Conservation (phyloP, 352 stramenopile species). For the Phytophthora sp. region DNA sequence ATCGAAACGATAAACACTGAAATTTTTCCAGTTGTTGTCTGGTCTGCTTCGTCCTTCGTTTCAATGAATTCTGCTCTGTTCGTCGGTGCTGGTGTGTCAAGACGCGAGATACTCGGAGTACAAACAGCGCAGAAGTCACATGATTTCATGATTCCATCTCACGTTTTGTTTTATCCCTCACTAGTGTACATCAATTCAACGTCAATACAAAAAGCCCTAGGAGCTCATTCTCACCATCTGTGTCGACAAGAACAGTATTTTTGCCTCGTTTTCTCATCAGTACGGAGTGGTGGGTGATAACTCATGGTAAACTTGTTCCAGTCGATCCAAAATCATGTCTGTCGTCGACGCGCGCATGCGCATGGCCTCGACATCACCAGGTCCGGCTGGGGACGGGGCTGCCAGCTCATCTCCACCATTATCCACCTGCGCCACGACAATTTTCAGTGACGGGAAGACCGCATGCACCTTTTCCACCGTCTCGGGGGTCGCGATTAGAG, state of each 20-base stretch:
- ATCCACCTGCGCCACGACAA: conserved; percentile 44
- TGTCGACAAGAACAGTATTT: background rate
- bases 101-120: background rate
- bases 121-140: background rate
- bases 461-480: conserved; percentile 44
- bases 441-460: conserved; percentile 40
- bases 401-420: conserved; percentile 23
- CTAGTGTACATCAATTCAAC: conserved; percentile 32
- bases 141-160: background rate
- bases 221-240: background rate
- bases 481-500: conserved; percentile 44
- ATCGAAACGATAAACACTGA: no score
- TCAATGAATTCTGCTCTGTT: no score
- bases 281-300: conserved; percentile 21
- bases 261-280: background rate
- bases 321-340: conserved; percentile 39
- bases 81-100: no score
- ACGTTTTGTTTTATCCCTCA: conserved; percentile 1
- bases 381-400: conserved; percentile 4
- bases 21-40: no score
- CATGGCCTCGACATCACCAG: conserved; percentile 4
- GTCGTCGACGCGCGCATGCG: conserved; percentile 17
- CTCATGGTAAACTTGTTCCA: conserved; percentile 37
- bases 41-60: no score
- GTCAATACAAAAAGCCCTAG: conserved; percentile 16